These are phyloP conservation scores for Eutrema japonicum DNA, from an alignment of 345 rosid genomes.

Conservation along the genomic window DNA sequence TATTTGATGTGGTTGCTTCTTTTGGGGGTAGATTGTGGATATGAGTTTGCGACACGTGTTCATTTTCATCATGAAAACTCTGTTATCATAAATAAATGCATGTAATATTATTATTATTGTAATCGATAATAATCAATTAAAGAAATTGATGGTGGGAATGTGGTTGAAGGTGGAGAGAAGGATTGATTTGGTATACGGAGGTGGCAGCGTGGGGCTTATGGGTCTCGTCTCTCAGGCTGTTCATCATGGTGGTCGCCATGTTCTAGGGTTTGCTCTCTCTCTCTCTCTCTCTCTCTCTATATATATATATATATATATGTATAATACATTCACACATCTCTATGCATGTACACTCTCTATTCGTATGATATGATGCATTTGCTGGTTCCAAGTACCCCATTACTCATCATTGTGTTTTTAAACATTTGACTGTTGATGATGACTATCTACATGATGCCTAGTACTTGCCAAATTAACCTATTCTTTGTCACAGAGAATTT, in stretches of 20 bases:
- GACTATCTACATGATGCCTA: conserved; percentile 35
- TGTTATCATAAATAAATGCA: conserved; percentile 33
- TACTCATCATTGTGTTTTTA: conserved; percentile 41
- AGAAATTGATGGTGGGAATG: conserved; percentile 52
- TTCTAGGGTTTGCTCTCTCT: conserved; percentile 78
- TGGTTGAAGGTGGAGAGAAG: conserved; percentile 80
- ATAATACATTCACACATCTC: conserved; percentile 18
- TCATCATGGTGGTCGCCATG: conserved; percentile 99
- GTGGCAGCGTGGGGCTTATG: conserved; percentile 98
- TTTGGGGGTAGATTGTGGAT: conserved; percentile 30
- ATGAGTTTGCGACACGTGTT: conserved; percentile 57
- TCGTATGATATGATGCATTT: conserved; percentile 32
- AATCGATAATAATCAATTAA: conserved; percentile 10
- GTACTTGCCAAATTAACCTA: conserved; percentile 16
- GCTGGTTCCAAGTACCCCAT: conserved; percentile 34
- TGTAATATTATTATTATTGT: conserved; percentile 6
- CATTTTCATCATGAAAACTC: conserved; percentile 54
- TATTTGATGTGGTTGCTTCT: conserved; percentile 43
- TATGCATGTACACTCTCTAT: conserved; percentile 18
- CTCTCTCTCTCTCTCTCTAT: conserved; percentile 37
- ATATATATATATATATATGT: conserved; percentile 32
- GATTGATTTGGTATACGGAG: conserved; percentile 97
- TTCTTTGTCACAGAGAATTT: conserved; percentile 18
- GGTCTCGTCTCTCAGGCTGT: conserved; percentile 98
- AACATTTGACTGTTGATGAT: conserved; percentile 37